A percentile compares a stretch with the other conserved stretches of the same genome.
These are phyloP conservation scores for Avena sativa DNA, from an alignment of 176 grass and related monocot genomes.

Conservation along the genomic window DNA sequence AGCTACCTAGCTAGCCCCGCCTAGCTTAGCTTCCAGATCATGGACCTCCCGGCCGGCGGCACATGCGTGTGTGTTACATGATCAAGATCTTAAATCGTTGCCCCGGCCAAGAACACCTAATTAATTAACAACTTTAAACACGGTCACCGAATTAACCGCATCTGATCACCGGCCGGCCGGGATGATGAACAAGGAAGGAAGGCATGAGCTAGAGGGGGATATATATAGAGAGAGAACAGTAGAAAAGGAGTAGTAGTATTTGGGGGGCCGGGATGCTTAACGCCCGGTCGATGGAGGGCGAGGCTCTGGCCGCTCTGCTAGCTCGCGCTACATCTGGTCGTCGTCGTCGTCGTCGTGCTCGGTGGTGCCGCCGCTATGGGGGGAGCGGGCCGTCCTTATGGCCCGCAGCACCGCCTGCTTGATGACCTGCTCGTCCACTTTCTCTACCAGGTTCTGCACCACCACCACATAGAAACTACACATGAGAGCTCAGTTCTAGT, in stretches of 20 bases:
- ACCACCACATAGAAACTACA: neutral
- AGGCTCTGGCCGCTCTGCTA: neutral
- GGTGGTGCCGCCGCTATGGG: slow-evolving; percentile 43
- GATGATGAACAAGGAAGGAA: neutral
- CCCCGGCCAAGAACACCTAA: neutral
- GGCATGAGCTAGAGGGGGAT: no score
- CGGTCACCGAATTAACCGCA: neutral
- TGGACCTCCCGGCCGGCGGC: neutral
- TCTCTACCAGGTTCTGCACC: slow-evolving; percentile 61
- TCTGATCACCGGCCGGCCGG: neutral
- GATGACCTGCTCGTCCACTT: slow-evolving; percentile 72
- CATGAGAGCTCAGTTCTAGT: neutral
- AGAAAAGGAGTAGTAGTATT: neutral
- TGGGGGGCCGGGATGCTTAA: neutral
- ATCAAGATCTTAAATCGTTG: slow-evolving; percentile 35
- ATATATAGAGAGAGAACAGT: slow-evolving; percentile 9
- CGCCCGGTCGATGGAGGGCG: neutral
- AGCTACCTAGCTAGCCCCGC: neutral
- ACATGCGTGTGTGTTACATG: neutral
- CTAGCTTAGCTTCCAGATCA: slow-evolving; percentile 11
- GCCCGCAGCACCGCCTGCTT: slow-evolving; percentile 85
- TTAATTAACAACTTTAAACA: neutral
- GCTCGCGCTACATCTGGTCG: slow-evolving; percentile 23
- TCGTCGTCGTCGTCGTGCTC: slow-evolving; percentile 30
- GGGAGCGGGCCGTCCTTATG: slow-evolving; percentile 59